phyloP scores from a whole-genome alignment of 768 basidiomycete genomes.

The Russula sp. region DNA sequence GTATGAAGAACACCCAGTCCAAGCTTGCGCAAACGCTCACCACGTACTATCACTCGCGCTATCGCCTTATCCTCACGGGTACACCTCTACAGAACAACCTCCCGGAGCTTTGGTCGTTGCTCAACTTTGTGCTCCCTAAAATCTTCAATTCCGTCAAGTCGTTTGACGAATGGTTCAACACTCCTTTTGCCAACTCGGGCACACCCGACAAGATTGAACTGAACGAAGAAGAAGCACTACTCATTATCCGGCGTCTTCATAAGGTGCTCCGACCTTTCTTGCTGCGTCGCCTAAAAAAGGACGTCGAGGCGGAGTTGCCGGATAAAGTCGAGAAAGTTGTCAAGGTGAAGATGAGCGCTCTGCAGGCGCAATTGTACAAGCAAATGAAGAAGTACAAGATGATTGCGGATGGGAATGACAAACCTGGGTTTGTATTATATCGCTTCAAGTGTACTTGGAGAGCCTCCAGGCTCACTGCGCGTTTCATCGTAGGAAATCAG shows the following conservation, averaged over 20 bases:
- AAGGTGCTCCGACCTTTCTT: constrained; percentile 96
- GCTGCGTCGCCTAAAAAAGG: constrained; percentile 87
- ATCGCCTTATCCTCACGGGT: constrained; percentile 90
- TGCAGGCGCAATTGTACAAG: constrained; percentile 90
- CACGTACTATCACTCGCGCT: constrained; percentile 87
- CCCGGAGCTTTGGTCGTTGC: constrained; percentile 89
- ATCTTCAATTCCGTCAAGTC: constrained; percentile 99
- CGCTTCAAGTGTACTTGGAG: not conserved
- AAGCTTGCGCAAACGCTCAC: constrained; percentile 87
- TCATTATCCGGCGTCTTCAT: constrained; percentile 93
- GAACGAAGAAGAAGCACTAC: constrained; percentile 98
- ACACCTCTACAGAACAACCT: constrained; percentile 97
- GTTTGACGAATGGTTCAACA: constrained; percentile 99
- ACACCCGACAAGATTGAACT: constrained; percentile 96
- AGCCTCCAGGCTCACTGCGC: not conserved
- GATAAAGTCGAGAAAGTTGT: constrained; percentile 98
- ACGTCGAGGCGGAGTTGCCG: constrained; percentile 91
- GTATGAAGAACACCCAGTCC: constrained; percentile 93
- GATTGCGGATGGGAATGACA: constrained; percentile 76
- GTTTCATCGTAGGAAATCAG: constrained; percentile 44
- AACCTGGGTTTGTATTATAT: constrained; percentile 53
- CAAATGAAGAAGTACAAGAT: constrained; percentile 99
- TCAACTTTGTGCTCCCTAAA: constrained; percentile 92
- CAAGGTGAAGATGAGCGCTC: constrained; percentile 88
- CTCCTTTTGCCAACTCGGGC: constrained; percentile 97